Evolutionary conservation across 306 rosid species (phyloP).

Genomic region (Potentilla sterilis): DNA sequence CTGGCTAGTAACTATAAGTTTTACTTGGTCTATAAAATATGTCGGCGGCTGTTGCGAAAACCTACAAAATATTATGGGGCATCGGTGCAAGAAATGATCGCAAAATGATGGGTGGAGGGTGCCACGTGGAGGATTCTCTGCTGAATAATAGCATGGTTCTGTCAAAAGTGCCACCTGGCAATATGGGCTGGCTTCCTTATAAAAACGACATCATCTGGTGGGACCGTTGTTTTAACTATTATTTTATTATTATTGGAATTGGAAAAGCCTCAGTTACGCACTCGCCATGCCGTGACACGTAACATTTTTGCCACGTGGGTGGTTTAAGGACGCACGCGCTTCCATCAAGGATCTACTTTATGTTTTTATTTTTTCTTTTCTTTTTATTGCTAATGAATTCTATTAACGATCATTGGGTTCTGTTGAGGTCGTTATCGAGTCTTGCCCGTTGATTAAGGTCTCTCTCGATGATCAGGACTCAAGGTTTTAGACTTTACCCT

Average conservation of each 20-base stretch:
- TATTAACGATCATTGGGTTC: background rate
- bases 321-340: background rate
- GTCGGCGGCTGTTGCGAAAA: background rate
- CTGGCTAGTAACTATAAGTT: background rate
- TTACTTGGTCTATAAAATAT: background rate
- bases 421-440: background rate
- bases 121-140: background rate
- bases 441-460: background rate
- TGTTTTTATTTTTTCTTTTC: background rate
- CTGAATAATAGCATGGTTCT: no score
- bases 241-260: no score
- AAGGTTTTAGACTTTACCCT: no score
- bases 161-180: no score
- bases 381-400: no score
- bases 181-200: background rate
- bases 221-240: no score
- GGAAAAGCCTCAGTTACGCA: no score
- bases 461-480: no score
- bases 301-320: background rate
- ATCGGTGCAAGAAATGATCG: background rate
- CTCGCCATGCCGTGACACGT: background rate
- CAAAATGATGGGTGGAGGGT: background rate
- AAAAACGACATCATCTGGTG: background rate
- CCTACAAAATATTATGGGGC: background rate
- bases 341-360: background rate